Base-by-base conservation (phyloP, 2,329 filamentous ascomycete genomes). In the Talaromyces rugulosus region DNA sequence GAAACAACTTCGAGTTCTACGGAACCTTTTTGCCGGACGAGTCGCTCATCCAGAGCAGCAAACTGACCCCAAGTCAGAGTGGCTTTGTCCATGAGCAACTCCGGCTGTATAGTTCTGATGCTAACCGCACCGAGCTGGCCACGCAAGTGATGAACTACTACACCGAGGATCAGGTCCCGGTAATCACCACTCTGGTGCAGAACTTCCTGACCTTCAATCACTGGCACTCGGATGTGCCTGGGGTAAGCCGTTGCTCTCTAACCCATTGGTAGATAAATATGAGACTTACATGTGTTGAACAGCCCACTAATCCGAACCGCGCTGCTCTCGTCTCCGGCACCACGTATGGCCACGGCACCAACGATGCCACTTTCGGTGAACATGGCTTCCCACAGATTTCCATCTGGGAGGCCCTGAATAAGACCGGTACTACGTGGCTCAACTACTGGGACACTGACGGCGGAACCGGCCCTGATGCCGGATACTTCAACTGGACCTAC, bases 391-490 rank as follows among this genome's bases (percentile, higher is more conserved):
- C 77, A 0, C 75, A 78, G 60, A 71, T 65, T 8, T 78, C 75
- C 4, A 72, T 78, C 57, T 79, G 77, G 58, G 69, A 79, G 60
- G 73, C 77, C 60, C 66, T 82, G 30, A 74, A 72, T 0, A 77
- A 80, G 59, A 69, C 70, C 23, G 70, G 71, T 60, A 74, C 78
- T 63, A 71, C 71, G 50, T 82, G 80, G 80, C 75, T 73, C 60
- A 81, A 82, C 69, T 82, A 82, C 69, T 73, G 77, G 53, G 78
- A 80, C 67, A 72, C 77, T 42, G 76, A 72, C 11, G 75, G 72
- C 14, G 75, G 72, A 23, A 79, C 78, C 50, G 74, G 75, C 27
- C 79, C 80, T 0, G 80, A 82, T 62, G 74, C 79, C 0, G 66
- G 71, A 1, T 80, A 78, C 68, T 82, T 79, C 65, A 67, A 71